Base-by-base conservation (phyloP, 345 rosid species). In the Eucalyptus fibrosa region DNA sequence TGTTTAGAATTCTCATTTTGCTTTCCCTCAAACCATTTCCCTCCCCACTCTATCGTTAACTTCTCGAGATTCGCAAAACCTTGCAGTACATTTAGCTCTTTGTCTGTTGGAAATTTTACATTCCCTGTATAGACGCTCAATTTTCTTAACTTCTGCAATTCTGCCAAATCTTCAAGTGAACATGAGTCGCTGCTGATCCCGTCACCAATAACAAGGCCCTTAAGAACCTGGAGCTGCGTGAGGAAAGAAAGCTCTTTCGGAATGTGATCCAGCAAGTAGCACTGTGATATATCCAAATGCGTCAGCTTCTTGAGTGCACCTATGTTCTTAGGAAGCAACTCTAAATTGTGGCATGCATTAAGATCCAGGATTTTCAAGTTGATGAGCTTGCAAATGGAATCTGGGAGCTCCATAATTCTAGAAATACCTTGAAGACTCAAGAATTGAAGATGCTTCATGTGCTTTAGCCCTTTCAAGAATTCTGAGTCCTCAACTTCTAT, bases 341-440 rank as follows among this genome's bases (percentile, higher is more conserved):
- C 94, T 24, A 96, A 90, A 87, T 92, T 92, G 90, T 93, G 91
- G 91, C 98, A 95, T 37, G 94, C 94, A 47, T 93, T 94, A 13
- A 96, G 95, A 91, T 96, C 95, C 89, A 95, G 92, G 89, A 94
- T 89, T 59, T 86, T 92, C 92, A 95, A 91, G 17, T 89, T 88
- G 16, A 8, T 50, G 8, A 93, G 95, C 88, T 89, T 90, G 49
- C 92, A 87, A 15, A 92, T 50, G 80, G 92, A 89, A 28, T 59
- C 34, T 1, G 92, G 92, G 21, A 94, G 94, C 86, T 83, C 88
- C 14, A 51, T 42, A 60, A 95, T 93, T 81, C 94, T 92, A 47
- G 94, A 94, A 90, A 95, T 91, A 45, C 97, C 96, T 92, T 92
- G 96, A 69, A 94, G 93, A 80, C 96, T 94, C 50, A 95, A 86